These are phyloP conservation scores for Dryadomyces quercivorus DNA, from an alignment of 2,329 filamentous ascomycete species.

Conservation along the genomic window DNA sequence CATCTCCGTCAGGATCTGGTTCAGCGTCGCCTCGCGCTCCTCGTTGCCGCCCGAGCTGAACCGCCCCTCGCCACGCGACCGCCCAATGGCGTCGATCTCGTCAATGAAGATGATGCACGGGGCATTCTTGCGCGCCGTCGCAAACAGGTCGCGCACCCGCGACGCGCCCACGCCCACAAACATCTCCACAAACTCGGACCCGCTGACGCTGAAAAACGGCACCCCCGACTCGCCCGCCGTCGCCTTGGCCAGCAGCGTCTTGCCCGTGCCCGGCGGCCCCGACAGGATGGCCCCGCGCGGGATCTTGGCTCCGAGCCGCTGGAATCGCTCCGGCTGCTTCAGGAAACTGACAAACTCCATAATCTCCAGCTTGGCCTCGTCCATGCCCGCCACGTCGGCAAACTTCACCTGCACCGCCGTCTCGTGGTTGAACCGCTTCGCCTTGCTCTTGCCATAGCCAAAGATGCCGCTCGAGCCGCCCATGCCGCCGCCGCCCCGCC, in stretches of 20 bases:
- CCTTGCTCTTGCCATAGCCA: slow-evolving; percentile 88
- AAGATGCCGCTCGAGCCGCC: slow-evolving; percentile 69
- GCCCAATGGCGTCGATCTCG: slow-evolving; percentile 96
- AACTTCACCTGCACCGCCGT: slow-evolving; percentile 96
- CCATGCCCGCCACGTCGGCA: slow-evolving; percentile 90
- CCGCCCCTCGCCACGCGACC: slow-evolving; percentile 64
- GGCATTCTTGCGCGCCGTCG: slow-evolving; percentile 86
- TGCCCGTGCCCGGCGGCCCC: slow-evolving; percentile 96
- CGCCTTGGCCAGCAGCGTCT: slow-evolving; percentile 92
- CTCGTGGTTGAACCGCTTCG: slow-evolving; percentile 97
- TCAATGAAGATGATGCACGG: slow-evolving; percentile 99
- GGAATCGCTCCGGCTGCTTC: slow-evolving; percentile 83
- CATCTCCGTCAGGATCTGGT: slow-evolving; percentile 98
- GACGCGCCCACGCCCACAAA: slow-evolving; percentile 98
- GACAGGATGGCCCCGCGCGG: slow-evolving; percentile 92
- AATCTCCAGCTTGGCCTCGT: slow-evolving; percentile 95
- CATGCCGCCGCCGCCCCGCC: slow-evolving; percentile 52
- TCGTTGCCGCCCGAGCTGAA: slow-evolving; percentile 82
- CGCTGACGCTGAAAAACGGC: slow-evolving; percentile 96
- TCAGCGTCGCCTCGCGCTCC: slow-evolving; percentile 90
- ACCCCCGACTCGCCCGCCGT: slow-evolving; percentile 95
- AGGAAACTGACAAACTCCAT: slow-evolving; percentile 99
- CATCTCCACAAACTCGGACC: slow-evolving; percentile 99
- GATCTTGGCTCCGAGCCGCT: slow-evolving; percentile 93
- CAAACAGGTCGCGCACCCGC: slow-evolving; percentile 86